Evolutionary conservation across 768 basidiomycete genomes (phyloP).

Genomic region (Podaxis carcinomalis): DNA sequence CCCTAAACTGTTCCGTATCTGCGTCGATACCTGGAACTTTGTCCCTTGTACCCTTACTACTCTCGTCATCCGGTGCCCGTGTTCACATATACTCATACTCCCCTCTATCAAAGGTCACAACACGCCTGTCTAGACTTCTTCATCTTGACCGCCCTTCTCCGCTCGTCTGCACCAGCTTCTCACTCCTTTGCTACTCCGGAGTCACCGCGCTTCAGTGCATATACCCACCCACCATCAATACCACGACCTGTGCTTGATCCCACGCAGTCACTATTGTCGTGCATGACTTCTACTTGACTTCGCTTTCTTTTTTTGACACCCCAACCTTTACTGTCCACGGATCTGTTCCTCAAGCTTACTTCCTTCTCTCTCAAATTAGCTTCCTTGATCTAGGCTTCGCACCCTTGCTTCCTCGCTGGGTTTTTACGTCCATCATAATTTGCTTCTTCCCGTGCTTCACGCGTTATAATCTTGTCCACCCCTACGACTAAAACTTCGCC

Average conservation of each 20-base stretch:
- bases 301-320: neutral
- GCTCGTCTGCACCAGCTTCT: neutral
- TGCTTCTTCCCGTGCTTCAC: conserved; percentile 6
- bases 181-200: neutral
- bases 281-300: neutral
- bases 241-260: neutral
- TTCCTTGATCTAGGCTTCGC: conserved; percentile 1
- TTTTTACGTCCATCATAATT: conserved; percentile 8
- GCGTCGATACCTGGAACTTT: neutral
- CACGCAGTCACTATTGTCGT: neutral
- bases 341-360: conserved; percentile 11
- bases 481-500: neutral
- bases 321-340: neutral
- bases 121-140: neutral
- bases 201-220: neutral
- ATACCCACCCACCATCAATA: neutral
- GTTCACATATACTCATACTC: neutral
- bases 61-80: conserved; percentile 2
- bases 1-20: neutral
- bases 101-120: neutral
- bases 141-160: neutral
- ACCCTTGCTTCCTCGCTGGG: neutral
- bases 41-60: conserved; percentile 1
- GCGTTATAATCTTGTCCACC: conserved; percentile 1
- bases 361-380: conserved; percentile 17